Conservation (phyloP, 495 filamentous ascomycete genomes). For the Xylaria grammica region DNA sequence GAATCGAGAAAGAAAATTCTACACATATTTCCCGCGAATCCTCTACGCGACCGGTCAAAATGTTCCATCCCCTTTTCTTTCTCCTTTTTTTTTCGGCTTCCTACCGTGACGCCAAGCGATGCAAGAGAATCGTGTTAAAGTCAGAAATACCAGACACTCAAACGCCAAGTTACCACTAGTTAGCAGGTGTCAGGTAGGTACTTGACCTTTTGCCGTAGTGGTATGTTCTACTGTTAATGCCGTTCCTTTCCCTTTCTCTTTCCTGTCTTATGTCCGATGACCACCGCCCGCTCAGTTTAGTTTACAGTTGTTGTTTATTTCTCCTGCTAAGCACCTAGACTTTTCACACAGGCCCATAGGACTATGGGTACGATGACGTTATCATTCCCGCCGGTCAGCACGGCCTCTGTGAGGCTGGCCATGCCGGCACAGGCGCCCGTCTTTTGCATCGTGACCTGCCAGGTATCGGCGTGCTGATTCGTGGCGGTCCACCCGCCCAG, state of each 20-base stretch:
- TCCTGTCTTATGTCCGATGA: neutral
- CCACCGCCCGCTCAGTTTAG: neutral
- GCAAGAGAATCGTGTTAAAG: slow-evolving; percentile 11
- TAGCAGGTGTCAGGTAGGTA: no score
- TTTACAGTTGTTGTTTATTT: neutral
- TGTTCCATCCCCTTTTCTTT: no score
- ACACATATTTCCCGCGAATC: neutral
- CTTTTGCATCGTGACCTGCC: slow-evolving; percentile 50
- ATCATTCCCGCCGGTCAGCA: slow-evolving; percentile 96
- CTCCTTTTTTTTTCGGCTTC: slow-evolving; percentile 2
- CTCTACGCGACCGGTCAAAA: slow-evolving; percentile 13
- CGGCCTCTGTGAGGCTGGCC: slow-evolving; percentile 91
- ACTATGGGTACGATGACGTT: slow-evolving; percentile 98
- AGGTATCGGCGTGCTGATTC: slow-evolving; percentile 26
- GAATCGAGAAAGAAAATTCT: neutral
- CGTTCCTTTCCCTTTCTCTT: neutral
- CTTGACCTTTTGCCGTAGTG: no score
- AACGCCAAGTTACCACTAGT: no score
- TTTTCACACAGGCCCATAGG: slow-evolving; percentile 87
- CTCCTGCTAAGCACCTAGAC: slow-evolving; percentile 66
- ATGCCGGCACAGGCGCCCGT: slow-evolving; percentile 72
- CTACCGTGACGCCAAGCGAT: slow-evolving; percentile 24
- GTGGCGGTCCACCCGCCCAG: slow-evolving; percentile 70
- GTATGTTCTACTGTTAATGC: no score
- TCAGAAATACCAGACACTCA: no score